Percentiles rank a stretch among this genome's conserved stretches.
Evolutionary conservation across 768 basidiomycete genomes (phyloP).

Genomic region (Boletellus ananas): DNA sequence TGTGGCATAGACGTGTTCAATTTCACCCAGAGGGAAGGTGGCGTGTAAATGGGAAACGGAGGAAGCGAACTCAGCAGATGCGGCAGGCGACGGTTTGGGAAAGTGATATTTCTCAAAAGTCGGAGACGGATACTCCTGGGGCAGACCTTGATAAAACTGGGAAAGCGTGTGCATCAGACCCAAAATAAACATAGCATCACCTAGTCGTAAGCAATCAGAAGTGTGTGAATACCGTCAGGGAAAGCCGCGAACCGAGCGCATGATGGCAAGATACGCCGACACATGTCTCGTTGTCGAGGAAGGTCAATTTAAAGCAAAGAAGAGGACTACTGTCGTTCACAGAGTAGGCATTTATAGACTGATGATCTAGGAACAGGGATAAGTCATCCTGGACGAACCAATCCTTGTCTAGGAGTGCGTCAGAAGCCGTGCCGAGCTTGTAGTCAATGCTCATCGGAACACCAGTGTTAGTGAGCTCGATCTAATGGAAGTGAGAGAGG

Average conservation of each 20-base stretch:
- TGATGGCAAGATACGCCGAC: slow-evolving; percentile 36
- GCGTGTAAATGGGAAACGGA: slow-evolving; percentile 25
- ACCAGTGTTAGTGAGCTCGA: slow-evolving; percentile 21
- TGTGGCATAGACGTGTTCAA: slow-evolving; percentile 15
- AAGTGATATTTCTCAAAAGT: slow-evolving; percentile 25
- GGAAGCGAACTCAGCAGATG: slow-evolving; percentile 10
- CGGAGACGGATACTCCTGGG: slow-evolving; percentile 12
- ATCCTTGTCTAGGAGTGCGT: slow-evolving; percentile 16
- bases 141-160: slow-evolving; percentile 25
- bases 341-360: slow-evolving; percentile 8
- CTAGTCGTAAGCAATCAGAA: slow-evolving; percentile 12
- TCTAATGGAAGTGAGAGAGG: slow-evolving; percentile 11
- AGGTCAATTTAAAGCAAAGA: slow-evolving; percentile 27
- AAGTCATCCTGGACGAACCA: slow-evolving; percentile 28
- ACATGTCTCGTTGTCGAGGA: slow-evolving; percentile 23
- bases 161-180: slow-evolving; percentile 31
- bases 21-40: slow-evolving; percentile 15
- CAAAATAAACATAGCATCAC: slow-evolving; percentile 27
- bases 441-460: slow-evolving; percentile 15
- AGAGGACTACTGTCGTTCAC: slow-evolving; percentile 19
- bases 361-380: slow-evolving; percentile 14
- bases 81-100: slow-evolving; percentile 11
- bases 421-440: neutral
- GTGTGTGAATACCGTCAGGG: neutral
- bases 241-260: slow-evolving; percentile 24